phyloP scores from a whole-genome alignment of 2,329 filamentous ascomycete genomes.

The Phialophora chinensis region DNA sequence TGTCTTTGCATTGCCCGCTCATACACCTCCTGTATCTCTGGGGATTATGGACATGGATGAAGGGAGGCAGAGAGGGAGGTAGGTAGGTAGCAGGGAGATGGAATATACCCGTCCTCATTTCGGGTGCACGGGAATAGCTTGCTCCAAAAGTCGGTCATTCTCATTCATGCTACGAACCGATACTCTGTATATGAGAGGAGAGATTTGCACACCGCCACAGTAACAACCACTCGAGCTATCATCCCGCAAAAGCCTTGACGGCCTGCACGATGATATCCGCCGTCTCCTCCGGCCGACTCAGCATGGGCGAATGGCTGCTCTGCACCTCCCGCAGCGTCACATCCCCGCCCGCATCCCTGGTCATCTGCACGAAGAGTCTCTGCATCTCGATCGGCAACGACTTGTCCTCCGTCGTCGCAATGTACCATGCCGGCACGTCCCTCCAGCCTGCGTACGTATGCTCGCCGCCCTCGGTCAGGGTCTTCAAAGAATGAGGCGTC shows the following conservation, averaged over 20 bases:
- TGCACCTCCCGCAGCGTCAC: constrained; percentile 50
- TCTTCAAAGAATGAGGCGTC: constrained; percentile 50
- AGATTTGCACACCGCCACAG: too few relatives aligned
- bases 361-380: constrained; percentile 47
- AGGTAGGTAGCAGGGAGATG: too few relatives aligned
- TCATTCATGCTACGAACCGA: too few relatives aligned
- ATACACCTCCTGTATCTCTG: too few relatives aligned
- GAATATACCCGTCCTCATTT: too few relatives aligned
- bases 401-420: constrained; percentile 53
- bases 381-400: constrained; percentile 51
- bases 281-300: constrained; percentile 54
- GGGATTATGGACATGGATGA: too few relatives aligned
- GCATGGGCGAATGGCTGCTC: constrained; percentile 58
- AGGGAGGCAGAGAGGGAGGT: too few relatives aligned
- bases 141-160: too few relatives aligned
- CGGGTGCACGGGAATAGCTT: too few relatives aligned
- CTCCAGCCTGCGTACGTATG: constrained; percentile 55
- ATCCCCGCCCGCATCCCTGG: constrained; percentile 45
- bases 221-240: too few relatives aligned
- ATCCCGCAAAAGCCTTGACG: constrained; percentile 38
- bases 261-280: constrained; percentile 49
- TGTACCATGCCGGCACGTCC: constrained; percentile 56
- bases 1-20: too few relatives aligned
- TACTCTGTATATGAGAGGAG: too few relatives aligned
- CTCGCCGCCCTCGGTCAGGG: constrained; percentile 55